phyloP scores from a whole-genome alignment of 2,329 filamentous ascomycete species.

The Cercospora sp. region DNA sequence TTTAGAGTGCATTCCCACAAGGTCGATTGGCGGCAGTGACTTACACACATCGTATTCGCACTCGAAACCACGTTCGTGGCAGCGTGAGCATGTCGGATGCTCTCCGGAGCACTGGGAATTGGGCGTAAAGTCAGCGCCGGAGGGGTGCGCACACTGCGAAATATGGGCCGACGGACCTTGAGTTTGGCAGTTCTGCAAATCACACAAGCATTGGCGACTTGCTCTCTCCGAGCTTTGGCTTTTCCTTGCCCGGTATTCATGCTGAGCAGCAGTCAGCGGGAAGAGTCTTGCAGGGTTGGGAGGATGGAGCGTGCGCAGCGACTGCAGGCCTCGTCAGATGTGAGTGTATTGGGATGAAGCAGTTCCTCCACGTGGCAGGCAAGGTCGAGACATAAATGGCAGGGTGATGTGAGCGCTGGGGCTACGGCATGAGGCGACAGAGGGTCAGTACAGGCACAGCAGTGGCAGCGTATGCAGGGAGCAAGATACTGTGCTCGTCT shows the following conservation, averaged over 20 bases:
- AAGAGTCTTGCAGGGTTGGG: not conserved
- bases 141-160: not conserved
- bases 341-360: not conserved
- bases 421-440: not conserved
- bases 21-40: not conserved
- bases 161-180: slow-evolving; percentile 10
- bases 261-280: not conserved
- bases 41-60: slow-evolving; percentile 26
- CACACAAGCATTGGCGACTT: slow-evolving; percentile 18
- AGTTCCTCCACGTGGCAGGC: not conserved
- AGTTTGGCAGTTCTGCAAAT: slow-evolving; percentile 15
- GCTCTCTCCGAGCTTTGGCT: slow-evolving; percentile 3
- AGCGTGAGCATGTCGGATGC: slow-evolving; percentile 22
- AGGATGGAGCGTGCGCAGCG: not conserved
- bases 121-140: not conserved
- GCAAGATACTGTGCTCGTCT: not conserved
- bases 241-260: not conserved
- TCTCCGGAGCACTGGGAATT: slow-evolving; percentile 16
- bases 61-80: not conserved
- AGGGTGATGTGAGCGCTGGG: not conserved
- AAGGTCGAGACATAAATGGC: not conserved
- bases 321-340: not conserved
- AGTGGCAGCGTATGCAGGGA: not conserved
- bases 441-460: not conserved
- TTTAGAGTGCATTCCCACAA: not conserved